phyloP scores from a whole-genome alignment of 78 protist genomes.

The Ministeria vibrans region DNA sequence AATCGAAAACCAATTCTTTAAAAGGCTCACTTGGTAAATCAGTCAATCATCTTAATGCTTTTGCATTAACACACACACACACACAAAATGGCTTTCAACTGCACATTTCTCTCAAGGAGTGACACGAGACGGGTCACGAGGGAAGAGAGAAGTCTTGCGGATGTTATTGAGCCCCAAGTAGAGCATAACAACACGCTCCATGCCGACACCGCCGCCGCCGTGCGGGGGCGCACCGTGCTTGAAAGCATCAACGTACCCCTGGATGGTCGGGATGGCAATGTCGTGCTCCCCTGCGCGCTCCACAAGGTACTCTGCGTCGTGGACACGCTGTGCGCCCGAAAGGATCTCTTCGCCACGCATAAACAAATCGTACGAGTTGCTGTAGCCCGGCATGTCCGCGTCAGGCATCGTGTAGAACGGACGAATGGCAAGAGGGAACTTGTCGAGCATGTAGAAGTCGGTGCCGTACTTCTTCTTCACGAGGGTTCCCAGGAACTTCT shows the following conservation, averaged over 20 bases:
- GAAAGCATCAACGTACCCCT: conserved; percentile 90
- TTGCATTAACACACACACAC: neutral
- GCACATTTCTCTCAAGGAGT: conserved; percentile 56
- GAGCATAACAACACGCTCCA: conserved; percentile 91
- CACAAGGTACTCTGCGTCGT: conserved; percentile 80
- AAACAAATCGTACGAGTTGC: conserved; percentile 97
- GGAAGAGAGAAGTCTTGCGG: conserved; percentile 92
- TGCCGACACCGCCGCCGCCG: conserved; percentile 98
- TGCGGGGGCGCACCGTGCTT: conserved; percentile 96
- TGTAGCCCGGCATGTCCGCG: conserved; percentile 55
- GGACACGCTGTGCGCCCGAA: conserved; percentile 99
- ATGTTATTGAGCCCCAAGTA: conserved; percentile 90
- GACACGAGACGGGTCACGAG: conserved; percentile 90
- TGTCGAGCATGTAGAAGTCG: conserved; percentile 93
- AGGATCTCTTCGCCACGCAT: conserved; percentile 97
- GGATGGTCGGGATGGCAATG: conserved; percentile 42
- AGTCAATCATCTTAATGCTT: too few relatives aligned
- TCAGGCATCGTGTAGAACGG: conserved; percentile 99
- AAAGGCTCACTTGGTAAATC: too few relatives aligned
- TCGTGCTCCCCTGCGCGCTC: conserved; percentile 46
- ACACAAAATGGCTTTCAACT: too few relatives aligned
- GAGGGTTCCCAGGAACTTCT: conserved; percentile 82
- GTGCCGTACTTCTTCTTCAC: conserved; percentile 82
- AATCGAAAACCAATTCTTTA: too few relatives aligned
- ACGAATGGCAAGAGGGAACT: conserved; percentile 83